Base-by-base conservation (phyloP, 2,329 filamentous ascomycete species). In the Aspergillus tanneri region DNA sequence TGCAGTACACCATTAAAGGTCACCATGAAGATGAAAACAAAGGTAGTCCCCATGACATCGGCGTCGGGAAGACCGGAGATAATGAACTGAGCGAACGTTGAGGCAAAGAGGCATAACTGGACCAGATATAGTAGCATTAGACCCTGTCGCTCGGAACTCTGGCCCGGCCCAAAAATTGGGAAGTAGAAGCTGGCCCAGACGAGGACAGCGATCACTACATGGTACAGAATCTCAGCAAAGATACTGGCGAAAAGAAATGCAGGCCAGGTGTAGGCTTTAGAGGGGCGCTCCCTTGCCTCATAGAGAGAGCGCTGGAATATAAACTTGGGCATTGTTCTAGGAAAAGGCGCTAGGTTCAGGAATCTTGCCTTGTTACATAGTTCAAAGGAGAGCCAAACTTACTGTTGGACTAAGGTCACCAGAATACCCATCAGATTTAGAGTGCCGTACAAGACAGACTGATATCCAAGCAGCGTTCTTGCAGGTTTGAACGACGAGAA, bases 181-280 rank as follows among this genome's bases (percentile, higher is more conserved):
- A 92, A 95, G 74, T 95, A 95, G 81, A 86, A 90, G 67, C 77
- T 84, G 64, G 89, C 77, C 75, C 77, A 93, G 76, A 90, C 85
- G 56, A 92, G 70, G n/a, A 84, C 77, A 3, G 84, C 80, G 79
- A 88, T 49, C 24, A 92, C 69, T 0, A 82, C 80, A 65, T 92
- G 89, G 86, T 87, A 95, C 0, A 89, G 41, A 9, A 43, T 19
- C 9, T 95, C 90, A 49, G 90, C 87, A 22, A 90, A 72, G 56
- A 95, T 87, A 68, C 90, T 87, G 44, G 85, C 83, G 16, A 90
- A 71, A 80, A 93, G 88, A 64, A 93, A 93, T 6, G 88, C 82
- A 67, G 87, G 84, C 88, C 88, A 93, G 42, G 82, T 83, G 69
- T 93, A 93, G 0, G 86, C 82, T 73, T 90, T 90, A 40, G 85